phyloP scores from a whole-genome alignment of 2,329 filamentous ascomycete genomes.

The Aureobasidium musti region DNA sequence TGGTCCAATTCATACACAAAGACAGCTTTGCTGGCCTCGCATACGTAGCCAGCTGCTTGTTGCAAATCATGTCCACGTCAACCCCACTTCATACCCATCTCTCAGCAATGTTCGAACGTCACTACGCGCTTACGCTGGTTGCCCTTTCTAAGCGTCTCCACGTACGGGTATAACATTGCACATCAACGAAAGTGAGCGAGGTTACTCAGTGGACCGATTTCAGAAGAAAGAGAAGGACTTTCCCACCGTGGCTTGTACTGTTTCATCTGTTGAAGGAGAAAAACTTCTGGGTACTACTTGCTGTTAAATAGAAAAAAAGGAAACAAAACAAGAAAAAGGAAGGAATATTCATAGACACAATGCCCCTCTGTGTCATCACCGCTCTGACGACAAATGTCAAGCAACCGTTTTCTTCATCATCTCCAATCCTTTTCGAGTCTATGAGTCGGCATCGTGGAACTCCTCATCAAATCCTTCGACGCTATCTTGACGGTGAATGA shows the following conservation, averaged over 20 bases:
- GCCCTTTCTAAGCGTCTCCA: no score
- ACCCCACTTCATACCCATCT: no score
- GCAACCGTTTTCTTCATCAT: neutral
- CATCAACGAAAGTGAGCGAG: no score
- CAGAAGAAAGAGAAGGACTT: neutral
- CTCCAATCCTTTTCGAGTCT: neutral
- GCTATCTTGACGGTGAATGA: constrained; percentile 44
- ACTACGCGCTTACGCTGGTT: no score
- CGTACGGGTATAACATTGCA: no score
- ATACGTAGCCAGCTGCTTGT: no score
- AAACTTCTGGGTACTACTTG: constrained; percentile 18
- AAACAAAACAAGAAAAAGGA: neutral
- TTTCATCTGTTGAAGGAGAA: constrained; percentile 15
- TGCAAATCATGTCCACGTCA: no score
- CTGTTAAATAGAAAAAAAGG: neutral
- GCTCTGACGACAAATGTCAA: neutral
- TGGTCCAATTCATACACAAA: no score
- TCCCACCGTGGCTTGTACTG: neutral
- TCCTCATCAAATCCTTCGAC: constrained; percentile 49
- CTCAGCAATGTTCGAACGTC: no score
- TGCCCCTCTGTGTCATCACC: neutral
- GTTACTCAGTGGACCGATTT: no score
- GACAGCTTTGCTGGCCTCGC: no score
- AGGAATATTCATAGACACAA: neutral
- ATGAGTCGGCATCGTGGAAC: constrained; percentile 51